Evolutionary conservation across 257 asterid genomes (phyloP).

Genomic region (Cynanchum wilfordii): DNA sequence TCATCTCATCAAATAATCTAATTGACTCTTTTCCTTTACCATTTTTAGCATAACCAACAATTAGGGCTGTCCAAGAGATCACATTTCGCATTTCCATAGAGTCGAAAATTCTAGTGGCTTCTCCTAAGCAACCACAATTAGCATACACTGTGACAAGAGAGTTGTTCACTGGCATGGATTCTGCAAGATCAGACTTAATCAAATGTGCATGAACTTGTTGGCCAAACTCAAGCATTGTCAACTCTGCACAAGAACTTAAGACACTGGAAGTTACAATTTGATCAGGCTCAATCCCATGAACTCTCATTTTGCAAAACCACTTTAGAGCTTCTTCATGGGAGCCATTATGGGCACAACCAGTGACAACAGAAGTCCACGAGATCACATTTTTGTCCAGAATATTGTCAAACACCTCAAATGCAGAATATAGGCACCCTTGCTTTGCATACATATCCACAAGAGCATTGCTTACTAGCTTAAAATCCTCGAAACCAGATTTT

Average conservation of each 20-base stretch:
- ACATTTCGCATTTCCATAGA: slow-evolving; percentile 51
- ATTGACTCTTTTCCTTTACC: slow-evolving; percentile 57
- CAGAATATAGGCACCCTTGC: slow-evolving; percentile 37
- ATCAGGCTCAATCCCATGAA: slow-evolving; percentile 42
- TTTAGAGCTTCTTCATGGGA: slow-evolving; percentile 52
- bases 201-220: slow-evolving; percentile 57
- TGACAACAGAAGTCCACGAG: slow-evolving; percentile 81
- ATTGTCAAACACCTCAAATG: slow-evolving; percentile 38
- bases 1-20: slow-evolving; percentile 52
- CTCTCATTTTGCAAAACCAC: slow-evolving; percentile 56
- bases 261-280: slow-evolving; percentile 49
- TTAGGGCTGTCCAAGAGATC: slow-evolving; percentile 82
- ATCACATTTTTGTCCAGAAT: slow-evolving; percentile 58
- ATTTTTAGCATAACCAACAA: slow-evolving; percentile 67
- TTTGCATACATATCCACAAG: slow-evolving; percentile 91
- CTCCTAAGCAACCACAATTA: slow-evolving; percentile 61
- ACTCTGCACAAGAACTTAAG: slow-evolving; percentile 64
- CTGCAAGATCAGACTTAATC: slow-evolving; percentile 36
- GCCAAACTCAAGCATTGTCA: slow-evolving; percentile 65
- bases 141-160: slow-evolving; percentile 71
- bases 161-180: slow-evolving; percentile 53
- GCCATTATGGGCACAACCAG: slow-evolving; percentile 60
- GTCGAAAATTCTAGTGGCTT: slow-evolving; percentile 43
- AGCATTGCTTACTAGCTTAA: slow-evolving; percentile 55
- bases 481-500: slow-evolving; percentile 55